Base-by-base conservation (phyloP, 2,329 filamentous ascomycete species). In the Colletotrichum somersetense region DNA sequence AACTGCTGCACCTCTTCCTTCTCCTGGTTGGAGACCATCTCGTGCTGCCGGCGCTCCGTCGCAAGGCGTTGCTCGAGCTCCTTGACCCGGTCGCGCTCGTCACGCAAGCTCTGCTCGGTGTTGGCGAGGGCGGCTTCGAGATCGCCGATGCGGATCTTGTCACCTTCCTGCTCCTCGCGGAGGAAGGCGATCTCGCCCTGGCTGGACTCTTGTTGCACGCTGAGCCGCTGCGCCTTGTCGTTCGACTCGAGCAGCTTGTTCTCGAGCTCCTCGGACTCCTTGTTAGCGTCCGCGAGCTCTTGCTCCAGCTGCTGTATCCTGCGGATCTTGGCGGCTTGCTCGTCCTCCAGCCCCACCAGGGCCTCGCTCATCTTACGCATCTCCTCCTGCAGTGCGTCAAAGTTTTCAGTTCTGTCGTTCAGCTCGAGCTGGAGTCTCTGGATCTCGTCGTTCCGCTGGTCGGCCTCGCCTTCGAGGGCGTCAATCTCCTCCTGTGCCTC, bases 101-200 rank as follows among this genome's bases (percentile, higher is more conserved):
- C 95, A 68, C 92, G 89, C n/a, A 97, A 84, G 61, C 86, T 89
- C 77, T 94, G 90, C 79, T 97, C 93, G n/a, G 91, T 89, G 68
- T 90, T 92, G 77, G 93, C 93, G 48, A 98, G 84, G 18, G 92
- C 91, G 11, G 94, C 93, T 79, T 98, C 95, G 10, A 98, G 86
- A 78, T 98, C 95, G 48, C 96, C 94, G 77, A 99, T 98, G 82
- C 95, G 95, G 80, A 99, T 97, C 87, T 99, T 99, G 85, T 99
- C 96, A 23, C 89, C 90, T 82, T 99, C 96, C 81, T 99, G 96
- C 84, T 99, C 96, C 79, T 99, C 96, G 1, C 96, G 91, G 62
- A 99, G 82, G 87, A 99, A 99, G 1, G 93, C 91, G 81, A 98
- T 97, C 81, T 99, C 96, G 71, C 92, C 92, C 77, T 98, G 96